Evolutionary conservation across 73 alveolate genomes (phyloP).

Genomic region (Effrenium voratum): DNA sequence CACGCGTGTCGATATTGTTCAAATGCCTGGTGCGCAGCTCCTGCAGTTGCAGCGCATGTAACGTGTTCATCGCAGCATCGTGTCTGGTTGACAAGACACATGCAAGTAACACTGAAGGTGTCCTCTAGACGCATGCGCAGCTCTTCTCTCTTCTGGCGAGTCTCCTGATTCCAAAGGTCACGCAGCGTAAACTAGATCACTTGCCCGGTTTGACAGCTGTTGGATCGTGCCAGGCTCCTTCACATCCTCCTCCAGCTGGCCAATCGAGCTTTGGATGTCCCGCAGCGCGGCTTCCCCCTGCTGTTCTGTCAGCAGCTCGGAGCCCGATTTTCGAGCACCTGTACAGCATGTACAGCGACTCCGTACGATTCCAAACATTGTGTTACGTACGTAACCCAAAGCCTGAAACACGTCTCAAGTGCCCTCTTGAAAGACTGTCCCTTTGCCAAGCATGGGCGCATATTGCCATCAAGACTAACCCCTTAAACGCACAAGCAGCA

Average conservation of each 20-base stretch:
- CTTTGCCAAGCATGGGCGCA: too few relatives aligned
- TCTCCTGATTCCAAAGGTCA: neutral
- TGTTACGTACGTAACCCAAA: too few relatives aligned
- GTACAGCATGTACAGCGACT: too few relatives aligned
- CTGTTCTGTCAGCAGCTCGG: neutral
- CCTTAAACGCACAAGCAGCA: too few relatives aligned
- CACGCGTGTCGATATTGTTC: slow-evolving; percentile 54
- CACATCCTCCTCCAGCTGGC: slow-evolving; percentile 64
- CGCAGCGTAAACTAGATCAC: neutral
- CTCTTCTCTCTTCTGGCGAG: slow-evolving; percentile 42
- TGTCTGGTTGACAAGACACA: too few relatives aligned
- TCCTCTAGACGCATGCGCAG: slow-evolving; percentile 51
- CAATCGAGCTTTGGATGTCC: slow-evolving; percentile 29
- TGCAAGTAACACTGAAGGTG: too few relatives aligned
- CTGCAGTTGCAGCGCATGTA: too few relatives aligned
- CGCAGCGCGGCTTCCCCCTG: slow-evolving; percentile 43
- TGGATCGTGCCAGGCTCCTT: neutral
- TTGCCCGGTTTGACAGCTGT: neutral
- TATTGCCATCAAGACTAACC: too few relatives aligned
- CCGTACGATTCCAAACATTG: too few relatives aligned
- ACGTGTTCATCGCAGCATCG: too few relatives aligned
- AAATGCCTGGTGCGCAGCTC: slow-evolving; percentile 53
- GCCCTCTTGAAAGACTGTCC: too few relatives aligned
- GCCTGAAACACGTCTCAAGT: too few relatives aligned
- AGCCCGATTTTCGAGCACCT: slow-evolving; percentile 44